These are phyloP conservation scores for Populus tremula DNA, from an alignment of 345 rosid genomes.

Conservation along the genomic window DNA sequence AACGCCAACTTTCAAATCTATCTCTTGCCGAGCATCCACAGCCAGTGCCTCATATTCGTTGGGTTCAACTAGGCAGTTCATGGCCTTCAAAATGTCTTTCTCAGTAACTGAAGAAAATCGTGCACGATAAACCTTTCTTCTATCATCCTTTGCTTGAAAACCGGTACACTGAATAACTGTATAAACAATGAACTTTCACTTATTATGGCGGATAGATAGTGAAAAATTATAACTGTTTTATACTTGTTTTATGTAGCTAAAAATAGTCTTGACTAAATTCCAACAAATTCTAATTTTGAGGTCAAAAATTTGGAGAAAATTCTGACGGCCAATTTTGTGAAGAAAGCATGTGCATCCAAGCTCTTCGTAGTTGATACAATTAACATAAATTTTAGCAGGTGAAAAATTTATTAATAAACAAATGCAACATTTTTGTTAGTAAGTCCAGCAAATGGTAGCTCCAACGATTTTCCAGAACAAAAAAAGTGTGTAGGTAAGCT, in stretches of 20 bases:
- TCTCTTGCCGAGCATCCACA: constrained; percentile 99
- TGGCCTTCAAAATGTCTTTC: constrained; percentile 81
- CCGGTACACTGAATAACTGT: constrained; percentile 85
- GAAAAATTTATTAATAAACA: too few species aligned
- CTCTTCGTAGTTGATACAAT: background rate
- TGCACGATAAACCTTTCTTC: constrained; percentile 72
- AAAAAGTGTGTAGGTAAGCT: too few species aligned
- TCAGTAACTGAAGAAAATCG: constrained; percentile 95
- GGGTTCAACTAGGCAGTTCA: constrained; percentile 81
- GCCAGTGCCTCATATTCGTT: constrained; percentile 85
- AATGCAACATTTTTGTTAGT: too few species aligned
- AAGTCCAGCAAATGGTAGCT: too few species aligned
- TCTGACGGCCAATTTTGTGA: background rate
- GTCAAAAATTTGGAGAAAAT: background rate
- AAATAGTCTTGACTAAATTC: background rate
- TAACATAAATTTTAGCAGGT: background rate
- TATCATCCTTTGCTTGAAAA: constrained; percentile 49
- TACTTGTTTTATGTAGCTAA: background rate
- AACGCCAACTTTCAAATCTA: constrained; percentile 98
- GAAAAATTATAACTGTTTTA: background rate
- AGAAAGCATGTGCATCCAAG: background rate
- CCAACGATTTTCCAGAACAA: too few species aligned
- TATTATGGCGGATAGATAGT: background rate
- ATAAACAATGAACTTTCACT: constrained; percentile 15
- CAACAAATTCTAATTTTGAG: constrained; percentile 1